Evolutionary conservation across 2,329 filamentous ascomycete genomes (phyloP).

Genomic region (Dothidotthia symphoricarpi): DNA sequence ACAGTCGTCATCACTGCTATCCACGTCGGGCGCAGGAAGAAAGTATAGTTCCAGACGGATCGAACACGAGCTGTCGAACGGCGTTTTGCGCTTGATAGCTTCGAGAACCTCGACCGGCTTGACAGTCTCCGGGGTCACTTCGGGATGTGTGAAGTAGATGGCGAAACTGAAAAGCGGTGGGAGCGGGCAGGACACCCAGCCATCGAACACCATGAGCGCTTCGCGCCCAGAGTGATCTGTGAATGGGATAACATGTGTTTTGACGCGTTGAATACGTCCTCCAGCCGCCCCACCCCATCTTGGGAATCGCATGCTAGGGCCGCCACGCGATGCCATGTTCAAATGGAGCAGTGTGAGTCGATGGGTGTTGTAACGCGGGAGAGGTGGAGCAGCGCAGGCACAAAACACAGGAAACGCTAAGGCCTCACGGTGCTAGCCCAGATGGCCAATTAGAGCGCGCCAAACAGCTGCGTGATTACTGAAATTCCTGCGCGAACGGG

Average conservation of each 20-base stretch:
- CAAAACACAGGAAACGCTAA: conserved; percentile 3
- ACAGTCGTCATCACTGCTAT: conserved; percentile 3
- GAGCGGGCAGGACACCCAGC: conserved; percentile 9
- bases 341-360: conserved; percentile 2
- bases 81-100: conserved; percentile 7
- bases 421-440: not conserved
- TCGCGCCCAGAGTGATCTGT: conserved; percentile 8
- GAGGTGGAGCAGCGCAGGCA: conserved; percentile 3
- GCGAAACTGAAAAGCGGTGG: conserved; percentile 12
- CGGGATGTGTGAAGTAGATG: conserved; percentile 13
- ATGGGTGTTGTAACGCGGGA: conserved; percentile 3
- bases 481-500: no score
- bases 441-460: no score
- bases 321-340: conserved; percentile 7
- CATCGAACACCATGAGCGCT: conserved; percentile 8
- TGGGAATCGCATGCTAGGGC: conserved; percentile 4
- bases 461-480: no score
- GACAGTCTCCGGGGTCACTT: conserved; percentile 7
- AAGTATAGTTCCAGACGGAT: conserved; percentile 9
- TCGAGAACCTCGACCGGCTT: conserved; percentile 8
- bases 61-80: conserved; percentile 2
- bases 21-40: conserved; percentile 2
- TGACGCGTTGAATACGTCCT: conserved; percentile 9
- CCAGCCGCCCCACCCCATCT: conserved; percentile 4
- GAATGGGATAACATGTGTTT: conserved; percentile 13